Base-by-base conservation (phyloP, 2,329 filamentous ascomycete species). In the Penicillium sp. region DNA sequence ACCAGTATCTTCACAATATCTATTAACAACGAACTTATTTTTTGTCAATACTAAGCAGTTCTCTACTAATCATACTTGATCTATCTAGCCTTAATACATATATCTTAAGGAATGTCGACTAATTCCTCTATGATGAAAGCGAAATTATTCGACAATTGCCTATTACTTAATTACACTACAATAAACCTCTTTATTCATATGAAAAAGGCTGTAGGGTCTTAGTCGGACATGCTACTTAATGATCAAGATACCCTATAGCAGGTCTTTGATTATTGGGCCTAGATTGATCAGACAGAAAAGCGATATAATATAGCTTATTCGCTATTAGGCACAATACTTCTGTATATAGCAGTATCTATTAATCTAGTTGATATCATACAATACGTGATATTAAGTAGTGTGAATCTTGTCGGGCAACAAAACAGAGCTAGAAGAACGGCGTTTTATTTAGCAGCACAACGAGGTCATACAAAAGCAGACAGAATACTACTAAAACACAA, bases 21-120 rank as follows among this genome's bases (percentile, higher is more conserved):
- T n/a, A n/a, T n/a, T n/a, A n/a, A n/a, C n/a, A n/a, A n/a, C n/a
- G n/a, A n/a, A n/a, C n/a, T n/a, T n/a, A n/a, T n/a, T n/a, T n/a
- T n/a, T n/a, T n/a, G n/a, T n/a, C 5, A 44, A 38, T 53, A 3
- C 14, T 39, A 53, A 14, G 38, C 34, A 48, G 39, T 11, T 21
- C 50, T 53, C 38, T 53, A 53, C 31, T 45, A 38, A 43, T 53
- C 50, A 9, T 40, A 18, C 38, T 29, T 48, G 4, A 16, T 48
- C n/a, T 31, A 44, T 32, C 38, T 43, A 5, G 42, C 42, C 5
- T 18, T 21, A 18, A 7, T 6, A 8, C 10, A 32, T 2, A 14
- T 38, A 14, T 36, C n/a, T n/a, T 1, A 7, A 47, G 43, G 16
- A n/a, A n/a, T 39, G n/a, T 13, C 14, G 13, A 13, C 2, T 16